phyloP scores from a whole-genome alignment of 305 asterid genomes.

The Andrographis paniculata region DNA sequence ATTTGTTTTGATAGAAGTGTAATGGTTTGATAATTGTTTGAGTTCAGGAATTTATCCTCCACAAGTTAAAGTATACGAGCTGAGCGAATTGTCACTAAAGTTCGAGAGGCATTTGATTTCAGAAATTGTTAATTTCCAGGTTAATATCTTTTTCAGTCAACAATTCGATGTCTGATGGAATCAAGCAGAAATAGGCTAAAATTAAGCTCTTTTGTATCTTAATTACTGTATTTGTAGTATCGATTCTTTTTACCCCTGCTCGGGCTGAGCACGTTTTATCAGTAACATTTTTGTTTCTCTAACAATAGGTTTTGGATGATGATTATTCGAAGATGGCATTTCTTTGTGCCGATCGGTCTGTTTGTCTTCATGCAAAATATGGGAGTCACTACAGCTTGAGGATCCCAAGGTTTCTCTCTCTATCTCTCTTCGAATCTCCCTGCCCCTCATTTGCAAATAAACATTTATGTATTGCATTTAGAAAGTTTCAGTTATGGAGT shows the following conservation, averaged over 20 bases:
- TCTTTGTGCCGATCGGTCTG: slow-evolving; percentile 91
- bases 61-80: slow-evolving; percentile 85
- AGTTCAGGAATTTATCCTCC: slow-evolving; percentile 88
- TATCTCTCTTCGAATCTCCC: slow-evolving; percentile 8
- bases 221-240: neutral
- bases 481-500: slow-evolving; percentile 5
- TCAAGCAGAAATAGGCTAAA: neutral
- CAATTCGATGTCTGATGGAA: slow-evolving; percentile 1
- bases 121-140: slow-evolving; percentile 81
- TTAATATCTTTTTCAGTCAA: slow-evolving; percentile 16
- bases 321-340: slow-evolving; percentile 89
- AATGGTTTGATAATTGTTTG: slow-evolving; percentile 9
- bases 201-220: slow-evolving; percentile 5
- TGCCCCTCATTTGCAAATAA: neutral
- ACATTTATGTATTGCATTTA: neutral
- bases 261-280: neutral
- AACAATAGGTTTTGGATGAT: slow-evolving; percentile 69
- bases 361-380: slow-evolving; percentile 86
- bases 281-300: slow-evolving; percentile 13
- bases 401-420: slow-evolving; percentile 61
- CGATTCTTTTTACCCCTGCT: neutral
- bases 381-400: slow-evolving; percentile 90
- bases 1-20: slow-evolving; percentile 10
- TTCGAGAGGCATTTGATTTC: slow-evolving; percentile 91
- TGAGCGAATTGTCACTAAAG: slow-evolving; percentile 71